Percentiles rank a stretch among this genome's conserved stretches.
Evolutionary conservation across 148 eudicot species (phyloP).

Genomic region (Chenopodium suecicum): DNA sequence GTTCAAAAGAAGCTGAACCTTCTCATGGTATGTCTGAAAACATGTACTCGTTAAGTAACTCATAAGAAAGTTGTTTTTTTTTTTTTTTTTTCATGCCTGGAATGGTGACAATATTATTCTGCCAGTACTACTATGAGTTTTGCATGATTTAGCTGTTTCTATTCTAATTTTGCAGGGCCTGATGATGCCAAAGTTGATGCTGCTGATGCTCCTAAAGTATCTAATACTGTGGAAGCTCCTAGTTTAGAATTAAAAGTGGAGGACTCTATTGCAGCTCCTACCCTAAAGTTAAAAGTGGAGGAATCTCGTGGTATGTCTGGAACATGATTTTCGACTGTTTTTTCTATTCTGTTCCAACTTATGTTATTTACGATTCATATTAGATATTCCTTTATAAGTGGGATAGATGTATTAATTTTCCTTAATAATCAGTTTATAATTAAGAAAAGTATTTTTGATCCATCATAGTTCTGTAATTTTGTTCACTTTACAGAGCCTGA

Average conservation of each 20-base stretch:
- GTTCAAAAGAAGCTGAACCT: background rate
- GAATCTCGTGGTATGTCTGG: background rate
- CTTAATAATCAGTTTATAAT: background rate
- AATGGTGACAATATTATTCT: background rate
- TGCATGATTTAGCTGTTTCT: background rate
- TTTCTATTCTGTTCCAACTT: background rate
- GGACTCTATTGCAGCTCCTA: background rate
- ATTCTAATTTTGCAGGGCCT: slow-evolving; percentile 9
- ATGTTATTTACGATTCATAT: background rate
- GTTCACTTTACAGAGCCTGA: background rate
- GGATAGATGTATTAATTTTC: background rate
- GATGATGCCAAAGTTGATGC: background rate
- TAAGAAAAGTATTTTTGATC: background rate
- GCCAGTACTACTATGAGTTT: background rate
- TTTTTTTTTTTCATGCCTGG: background rate
- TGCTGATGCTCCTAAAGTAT: slow-evolving; percentile 4
- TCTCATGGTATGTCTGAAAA: slow-evolving; percentile 2
- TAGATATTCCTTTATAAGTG: background rate
- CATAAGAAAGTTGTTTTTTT: background rate
- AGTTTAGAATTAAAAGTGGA: background rate
- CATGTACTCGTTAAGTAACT: background rate
- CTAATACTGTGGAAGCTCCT: background rate
- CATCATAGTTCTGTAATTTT: background rate
- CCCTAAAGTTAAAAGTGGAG: background rate
- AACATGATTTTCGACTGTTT: background rate